phyloP scores from a whole-genome alignment of 768 basidiomycete genomes.

The Serendipita sp. region DNA sequence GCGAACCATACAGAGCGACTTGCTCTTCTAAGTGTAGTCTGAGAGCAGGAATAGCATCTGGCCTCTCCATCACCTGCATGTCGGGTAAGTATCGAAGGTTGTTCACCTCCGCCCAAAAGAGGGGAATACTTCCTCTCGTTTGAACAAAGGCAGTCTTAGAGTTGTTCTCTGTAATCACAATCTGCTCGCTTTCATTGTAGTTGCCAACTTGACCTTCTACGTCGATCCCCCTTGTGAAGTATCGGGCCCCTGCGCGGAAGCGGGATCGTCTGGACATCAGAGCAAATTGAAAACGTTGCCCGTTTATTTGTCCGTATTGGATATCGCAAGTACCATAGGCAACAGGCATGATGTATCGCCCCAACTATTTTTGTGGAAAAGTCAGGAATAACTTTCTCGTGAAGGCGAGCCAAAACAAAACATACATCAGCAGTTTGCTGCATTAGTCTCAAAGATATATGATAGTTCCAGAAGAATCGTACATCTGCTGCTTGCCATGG shows the following conservation, averaged over 20 bases:
- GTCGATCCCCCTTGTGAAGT: conserved; percentile 90
- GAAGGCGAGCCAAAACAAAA: not conserved
- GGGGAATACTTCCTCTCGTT: conserved; percentile 80
- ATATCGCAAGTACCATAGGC: conserved; percentile 91
- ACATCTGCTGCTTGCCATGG: conserved; percentile 84
- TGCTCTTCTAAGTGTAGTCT: conserved; percentile 60
- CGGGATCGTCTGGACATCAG: conserved; percentile 90
- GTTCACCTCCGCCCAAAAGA: conserved; percentile 96
- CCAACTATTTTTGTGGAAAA: conserved; percentile 36
- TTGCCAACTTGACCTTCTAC: conserved; percentile 82
- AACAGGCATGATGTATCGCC: conserved; percentile 78
- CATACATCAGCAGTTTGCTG: conserved; percentile 1
- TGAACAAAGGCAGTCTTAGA: conserved; percentile 53
- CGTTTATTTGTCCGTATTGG: conserved; percentile 56
- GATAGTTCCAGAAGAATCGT: conserved; percentile 88
- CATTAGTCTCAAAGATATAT: not conserved
- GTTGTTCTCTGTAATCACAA: conserved; percentile 51
- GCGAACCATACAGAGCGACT: conserved; percentile 55
- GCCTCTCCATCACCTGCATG: conserved; percentile 85
- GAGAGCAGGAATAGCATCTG: conserved; percentile 66
- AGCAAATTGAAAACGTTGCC: conserved; percentile 62
- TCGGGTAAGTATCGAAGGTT: conserved; percentile 93
- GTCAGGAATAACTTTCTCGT: conserved; percentile 6
- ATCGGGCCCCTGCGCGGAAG: conserved; percentile 89
- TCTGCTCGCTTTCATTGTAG: conserved; percentile 96